Evolutionary conservation across 2,329 filamentous ascomycete genomes (phyloP), one percentile per base, ranked within the genome.

Genomic region (Trichoderma semiorbis): DNA sequence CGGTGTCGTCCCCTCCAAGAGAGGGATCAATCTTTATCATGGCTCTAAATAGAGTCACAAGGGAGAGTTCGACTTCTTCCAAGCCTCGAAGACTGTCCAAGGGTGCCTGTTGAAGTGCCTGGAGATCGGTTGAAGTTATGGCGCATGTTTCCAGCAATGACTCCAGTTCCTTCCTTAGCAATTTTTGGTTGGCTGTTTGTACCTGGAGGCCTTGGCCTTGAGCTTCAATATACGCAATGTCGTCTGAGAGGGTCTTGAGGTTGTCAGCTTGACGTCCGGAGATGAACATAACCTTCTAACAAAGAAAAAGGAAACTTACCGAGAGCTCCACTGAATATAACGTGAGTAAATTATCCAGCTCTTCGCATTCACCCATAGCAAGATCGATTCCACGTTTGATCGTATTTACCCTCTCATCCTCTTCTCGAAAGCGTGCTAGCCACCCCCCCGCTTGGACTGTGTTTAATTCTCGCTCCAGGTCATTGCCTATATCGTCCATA

Each of bases 191-290:
- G 53, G 96, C 94, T 24, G 95, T 95, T 81, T 98, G 96, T 7
- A 99, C 95, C 78, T 99, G 96, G 61, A 99, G 85, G 84, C 96
- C 96, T 82, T 99, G 95, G 7, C 94, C 95, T 81, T 99, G 96
- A 2, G 96, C 94, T 83, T 99, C 96, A 75, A 99, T 98, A 79
- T 97, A 98, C 4, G 94, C 91, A 76, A 99, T 97, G 77, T 99
- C 96, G 64, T 98, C 95, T 71, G 95, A 94, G 34, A 99, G 86
- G 63, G 95, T 98, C 92, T 97, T 78, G 28, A 21, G 2, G 26
- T 14, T 58, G 60, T 72, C 28, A 72, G 70, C 58, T 47, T 55
- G 47, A 26, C 5, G 26, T 26, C 6, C 3, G 7, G 18, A 36
- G n/a, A 39, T n/a, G 11, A 36, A 7, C 10, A 10, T 10, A 14